Evolutionary conservation across 164 flowering plant species (phyloP).

Genomic region (Annona squamosa): DNA sequence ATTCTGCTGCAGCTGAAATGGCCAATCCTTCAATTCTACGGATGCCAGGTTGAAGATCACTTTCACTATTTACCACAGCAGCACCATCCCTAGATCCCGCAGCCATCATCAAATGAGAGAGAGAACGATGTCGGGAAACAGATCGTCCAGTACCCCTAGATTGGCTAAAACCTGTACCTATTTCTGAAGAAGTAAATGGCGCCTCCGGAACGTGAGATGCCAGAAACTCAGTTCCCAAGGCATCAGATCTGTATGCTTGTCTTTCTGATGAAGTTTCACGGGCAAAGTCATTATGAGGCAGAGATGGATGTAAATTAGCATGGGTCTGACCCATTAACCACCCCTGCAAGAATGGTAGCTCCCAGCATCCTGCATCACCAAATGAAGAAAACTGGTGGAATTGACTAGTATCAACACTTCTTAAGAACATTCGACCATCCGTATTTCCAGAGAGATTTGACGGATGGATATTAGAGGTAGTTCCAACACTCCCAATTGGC

Average conservation of each 20-base stretch:
- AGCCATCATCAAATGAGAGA: slow-evolving; percentile 27
- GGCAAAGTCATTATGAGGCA: slow-evolving; percentile 24
- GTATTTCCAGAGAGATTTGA: slow-evolving; percentile 20
- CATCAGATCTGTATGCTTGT: slow-evolving; percentile 21
- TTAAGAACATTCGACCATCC: slow-evolving; percentile 25
- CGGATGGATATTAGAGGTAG: slow-evolving; percentile 16
- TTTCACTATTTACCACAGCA: slow-evolving; percentile 31
- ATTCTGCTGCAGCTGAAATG: slow-evolving; percentile 83
- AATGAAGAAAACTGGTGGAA: slow-evolving; percentile 46
- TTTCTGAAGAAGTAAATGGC: slow-evolving; percentile 26
- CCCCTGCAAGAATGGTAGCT: slow-evolving; percentile 84
- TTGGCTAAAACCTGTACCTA: slow-evolving; percentile 22
- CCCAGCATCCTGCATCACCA: slow-evolving; percentile 63
- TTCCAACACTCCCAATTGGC: slow-evolving; percentile 12
- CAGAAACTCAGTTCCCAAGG: slow-evolving; percentile 16
- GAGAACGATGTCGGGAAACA: slow-evolving; percentile 43
- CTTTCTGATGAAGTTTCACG: slow-evolving; percentile 31
- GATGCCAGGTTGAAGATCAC: slow-evolving; percentile 41
- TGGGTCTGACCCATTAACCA: slow-evolving; percentile 90
- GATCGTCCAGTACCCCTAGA: slow-evolving; percentile 44
- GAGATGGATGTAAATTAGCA: slow-evolving; percentile 39
- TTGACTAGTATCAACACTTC: slow-evolving; percentile 27
- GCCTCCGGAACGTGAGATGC: slow-evolving; percentile 19
- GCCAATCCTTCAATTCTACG: slow-evolving; percentile 63
- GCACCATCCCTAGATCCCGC: slow-evolving; percentile 38